phyloP scores from a whole-genome alignment of 73 alveolate species.

The Paramecium pentaurelia region DNA sequence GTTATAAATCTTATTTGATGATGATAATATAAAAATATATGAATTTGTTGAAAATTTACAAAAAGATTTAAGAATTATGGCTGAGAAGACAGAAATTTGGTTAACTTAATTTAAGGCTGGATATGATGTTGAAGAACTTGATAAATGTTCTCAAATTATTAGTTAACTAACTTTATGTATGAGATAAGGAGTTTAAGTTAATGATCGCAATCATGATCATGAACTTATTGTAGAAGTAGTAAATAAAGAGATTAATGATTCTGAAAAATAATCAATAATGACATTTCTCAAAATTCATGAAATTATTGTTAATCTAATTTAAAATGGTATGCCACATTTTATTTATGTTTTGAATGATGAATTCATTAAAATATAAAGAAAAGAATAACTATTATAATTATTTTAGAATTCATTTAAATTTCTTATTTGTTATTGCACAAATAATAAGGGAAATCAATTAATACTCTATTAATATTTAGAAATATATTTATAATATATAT shows the following conservation, averaged over 20 bases:
- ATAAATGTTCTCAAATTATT: background rate
- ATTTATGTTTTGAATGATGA: background rate
- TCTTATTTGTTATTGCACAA: conserved; percentile 4
- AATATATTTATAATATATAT: background rate
- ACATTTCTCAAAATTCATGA: conserved; percentile 52
- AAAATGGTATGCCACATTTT: conserved; percentile 57
- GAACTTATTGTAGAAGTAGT: background rate
- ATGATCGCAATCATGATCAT: conserved; percentile 4
- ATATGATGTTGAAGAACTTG: background rate
- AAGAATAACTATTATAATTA: background rate
- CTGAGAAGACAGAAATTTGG: conserved; percentile 57
- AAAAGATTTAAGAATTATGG: background rate
- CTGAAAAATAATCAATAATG: conserved; percentile 44
- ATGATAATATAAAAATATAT: background rate
- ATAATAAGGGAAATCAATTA: conserved; percentile 22
- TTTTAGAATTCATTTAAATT: conserved; percentile 9
- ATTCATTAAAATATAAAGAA: background rate
- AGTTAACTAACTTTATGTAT: conserved; percentile 6
- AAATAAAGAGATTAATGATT: background rate
- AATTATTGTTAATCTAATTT: background rate
- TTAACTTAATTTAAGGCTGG: conserved; percentile 6
- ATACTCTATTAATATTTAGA: background rate
- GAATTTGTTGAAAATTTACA: conserved; percentile 1
- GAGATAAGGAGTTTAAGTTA: background rate
- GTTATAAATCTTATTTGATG: conserved; percentile 50